A percentile compares a stretch with the other conserved stretches of the same genome.
Conservation (phyloP, 441 rosid species). For the Daphne laureola region DNA sequence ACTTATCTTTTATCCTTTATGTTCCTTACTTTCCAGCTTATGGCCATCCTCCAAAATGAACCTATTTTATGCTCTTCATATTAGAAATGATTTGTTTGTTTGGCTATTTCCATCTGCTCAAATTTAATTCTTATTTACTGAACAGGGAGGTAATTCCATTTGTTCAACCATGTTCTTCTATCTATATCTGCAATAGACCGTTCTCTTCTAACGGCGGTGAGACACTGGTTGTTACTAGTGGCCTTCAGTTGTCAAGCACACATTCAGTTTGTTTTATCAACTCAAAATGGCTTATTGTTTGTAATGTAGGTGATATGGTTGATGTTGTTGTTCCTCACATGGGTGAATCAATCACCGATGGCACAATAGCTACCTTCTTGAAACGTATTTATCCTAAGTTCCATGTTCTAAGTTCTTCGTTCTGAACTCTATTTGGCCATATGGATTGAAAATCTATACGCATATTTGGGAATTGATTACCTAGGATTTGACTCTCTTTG, state of each 20-base stretch:
- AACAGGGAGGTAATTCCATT: constrained; percentile 17
- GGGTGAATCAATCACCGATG: constrained; percentile 56
- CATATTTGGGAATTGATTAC: not conserved
- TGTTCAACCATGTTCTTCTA: constrained; percentile 12
- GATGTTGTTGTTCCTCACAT: constrained; percentile 48
- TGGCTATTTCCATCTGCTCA: no score
- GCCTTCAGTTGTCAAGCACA: not conserved
- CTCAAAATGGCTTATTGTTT: not conserved
- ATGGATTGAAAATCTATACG: not conserved
- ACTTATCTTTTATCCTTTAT: not conserved
- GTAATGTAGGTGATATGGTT: constrained; percentile 36
- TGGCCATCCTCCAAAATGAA: no score
- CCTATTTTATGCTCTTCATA: no score
- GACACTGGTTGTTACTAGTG: not conserved
- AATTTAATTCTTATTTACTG: not conserved
- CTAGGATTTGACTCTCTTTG: constrained; percentile 1
- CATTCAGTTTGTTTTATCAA: not conserved
- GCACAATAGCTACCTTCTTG: constrained; percentile 36
- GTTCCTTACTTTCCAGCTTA: not conserved
- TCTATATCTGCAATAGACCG: constrained; percentile 13
- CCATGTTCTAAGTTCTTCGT: not conserved
- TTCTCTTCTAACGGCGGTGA: constrained; percentile 33
- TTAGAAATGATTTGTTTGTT: no score
- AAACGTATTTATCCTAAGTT: constrained; percentile 32
- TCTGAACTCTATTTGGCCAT: not conserved